phyloP scores from a whole-genome alignment of 2,329 filamentous ascomycete genomes.

The Phyllosticta citribraziliensis region DNA sequence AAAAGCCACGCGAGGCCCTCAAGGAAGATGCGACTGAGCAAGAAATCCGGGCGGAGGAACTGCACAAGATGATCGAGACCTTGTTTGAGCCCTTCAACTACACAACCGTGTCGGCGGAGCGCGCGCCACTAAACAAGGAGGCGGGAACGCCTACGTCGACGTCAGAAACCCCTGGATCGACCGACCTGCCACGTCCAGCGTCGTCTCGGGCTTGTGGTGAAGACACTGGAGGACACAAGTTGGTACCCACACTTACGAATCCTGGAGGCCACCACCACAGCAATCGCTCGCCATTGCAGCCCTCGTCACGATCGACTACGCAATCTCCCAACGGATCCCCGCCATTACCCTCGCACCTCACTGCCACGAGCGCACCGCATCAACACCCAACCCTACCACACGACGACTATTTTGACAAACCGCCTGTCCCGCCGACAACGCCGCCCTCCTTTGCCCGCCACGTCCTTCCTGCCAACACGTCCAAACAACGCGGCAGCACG shows the following conservation, averaged over 20 bases:
- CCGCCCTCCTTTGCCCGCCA: conserved; percentile 23
- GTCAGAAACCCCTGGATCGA: conserved; percentile 16
- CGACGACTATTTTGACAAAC: conserved; percentile 12
- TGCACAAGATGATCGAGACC: conserved; percentile 87
- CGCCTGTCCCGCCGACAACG: conserved; percentile 17
- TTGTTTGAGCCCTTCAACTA: conserved; percentile 96
- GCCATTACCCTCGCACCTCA: conserved; percentile 27
- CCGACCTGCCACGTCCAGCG: conserved; percentile 23
- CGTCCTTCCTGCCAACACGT: conserved; percentile 23
- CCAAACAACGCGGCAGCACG: conserved; percentile 48
- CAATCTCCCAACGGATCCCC: conserved; percentile 40
- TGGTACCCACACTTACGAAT: conserved; percentile 26
- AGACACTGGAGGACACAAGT: conserved; percentile 26
- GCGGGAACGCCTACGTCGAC: conserved; percentile 23
- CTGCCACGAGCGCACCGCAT: conserved; percentile 19
- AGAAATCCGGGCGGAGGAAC: conserved; percentile 87
- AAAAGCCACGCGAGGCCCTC: conserved; percentile 84
- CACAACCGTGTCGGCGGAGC: conserved; percentile 70
- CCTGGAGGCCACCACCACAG: conserved; percentile 6
- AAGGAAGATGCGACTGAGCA: conserved; percentile 92
- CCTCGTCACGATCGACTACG: conserved; percentile 30
- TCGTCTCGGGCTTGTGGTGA: conserved; percentile 22
- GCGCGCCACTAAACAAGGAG: conserved; percentile 29
- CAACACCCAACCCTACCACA: conserved; percentile 9
- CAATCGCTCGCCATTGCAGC: neutral